These are phyloP conservation scores for Xylaria sp. DNA, from an alignment of 2,329 filamentous ascomycete genomes.

Conservation along the genomic window DNA sequence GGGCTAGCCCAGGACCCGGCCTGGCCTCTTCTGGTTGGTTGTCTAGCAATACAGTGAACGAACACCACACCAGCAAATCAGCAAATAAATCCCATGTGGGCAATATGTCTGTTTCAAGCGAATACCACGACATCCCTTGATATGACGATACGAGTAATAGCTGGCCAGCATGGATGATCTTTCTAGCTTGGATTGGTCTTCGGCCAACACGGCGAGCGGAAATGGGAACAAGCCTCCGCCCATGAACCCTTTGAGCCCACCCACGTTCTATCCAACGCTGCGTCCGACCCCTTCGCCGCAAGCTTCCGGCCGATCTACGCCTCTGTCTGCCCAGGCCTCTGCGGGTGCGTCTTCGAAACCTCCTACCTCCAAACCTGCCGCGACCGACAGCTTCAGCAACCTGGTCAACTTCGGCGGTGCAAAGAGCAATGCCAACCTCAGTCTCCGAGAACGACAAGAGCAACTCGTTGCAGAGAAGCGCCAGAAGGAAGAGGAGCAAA, in stretches of 20 bases:
- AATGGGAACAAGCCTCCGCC: conserved; percentile 43
- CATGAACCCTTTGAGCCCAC: conserved; percentile 46
- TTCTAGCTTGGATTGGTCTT: conserved; percentile 50
- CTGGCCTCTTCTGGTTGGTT: not conserved
- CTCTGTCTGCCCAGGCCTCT: conserved; percentile 62
- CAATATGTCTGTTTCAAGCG: conserved; percentile 30
- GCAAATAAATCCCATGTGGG: conserved; percentile 23
- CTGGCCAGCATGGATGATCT: conserved; percentile 49
- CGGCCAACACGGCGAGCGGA: conserved; percentile 41
- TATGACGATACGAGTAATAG: conserved; percentile 42
- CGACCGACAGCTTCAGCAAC: conserved; percentile 81
- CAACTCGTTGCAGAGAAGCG: conserved; percentile 72
- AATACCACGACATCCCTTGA: conserved; percentile 43
- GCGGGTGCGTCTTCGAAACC: conserved; percentile 57
- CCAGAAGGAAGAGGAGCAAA: conserved; percentile 78
- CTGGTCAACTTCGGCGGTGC: conserved; percentile 72
- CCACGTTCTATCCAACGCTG: conserved; percentile 54
- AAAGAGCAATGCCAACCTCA: conserved; percentile 75
- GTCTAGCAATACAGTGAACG: conserved; percentile 4
- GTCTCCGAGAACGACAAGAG: conserved; percentile 80
- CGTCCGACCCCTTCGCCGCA: conserved; percentile 67
- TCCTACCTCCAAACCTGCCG: conserved; percentile 61
- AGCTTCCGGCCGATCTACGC: conserved; percentile 66
- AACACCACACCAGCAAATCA: not conserved
- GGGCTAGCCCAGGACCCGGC: conserved; percentile 5